Evolutionary conservation across 352 stramenopile species (phyloP), one percentile per base, ranked within the genome.

Genomic region (Globisporangium canariense): DNA sequence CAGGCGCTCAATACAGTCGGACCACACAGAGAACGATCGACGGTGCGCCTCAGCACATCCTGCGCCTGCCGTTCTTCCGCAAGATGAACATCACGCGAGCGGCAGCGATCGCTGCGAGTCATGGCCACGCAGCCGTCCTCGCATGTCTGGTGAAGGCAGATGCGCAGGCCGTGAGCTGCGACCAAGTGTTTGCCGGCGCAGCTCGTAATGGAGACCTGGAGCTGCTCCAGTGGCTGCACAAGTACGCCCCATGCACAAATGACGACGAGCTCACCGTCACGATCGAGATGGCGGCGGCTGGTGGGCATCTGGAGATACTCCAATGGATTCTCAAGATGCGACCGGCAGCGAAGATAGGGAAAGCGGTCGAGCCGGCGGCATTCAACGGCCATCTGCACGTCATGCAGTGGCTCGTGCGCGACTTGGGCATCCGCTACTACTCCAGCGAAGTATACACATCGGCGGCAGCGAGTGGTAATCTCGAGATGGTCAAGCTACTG

Each of bases 401-500:
- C 11, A 38, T 57, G 51, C 28, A 38, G 6, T 57, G 51, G 51
- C 51, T 57, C 11, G 51, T 40, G 8, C 22, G 30, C 28, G 51
- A 43, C 25, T 30, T 57, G 10, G 51, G 51, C 16, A 38, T 57
- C 51, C 51, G 51, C 25, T 38, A 57, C 28, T 57, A 41, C 18
- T 41, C 51, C 4, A 38, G 51, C 28, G 51, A 34, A 30, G 25
- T 43, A 14, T 57, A 57, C 30, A 38, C 25, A 11, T 4, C 28
- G 5, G 13, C 51, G 7, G 51, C 51, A n/a, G 51, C 25, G 3
- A 57, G 51, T 20, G 51, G 51, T 1, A 22, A 11, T 30, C 51
- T 57, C 51, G 51, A 38, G 16, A 34, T 57, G 25, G 51, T 57
- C 4, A 22, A 57, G 51, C 30, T 57, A 4, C 51, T 57, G 14